phyloP scores from a whole-genome alignment of 169 alveolate genomes.

The Babesia gibsoni region DNA sequence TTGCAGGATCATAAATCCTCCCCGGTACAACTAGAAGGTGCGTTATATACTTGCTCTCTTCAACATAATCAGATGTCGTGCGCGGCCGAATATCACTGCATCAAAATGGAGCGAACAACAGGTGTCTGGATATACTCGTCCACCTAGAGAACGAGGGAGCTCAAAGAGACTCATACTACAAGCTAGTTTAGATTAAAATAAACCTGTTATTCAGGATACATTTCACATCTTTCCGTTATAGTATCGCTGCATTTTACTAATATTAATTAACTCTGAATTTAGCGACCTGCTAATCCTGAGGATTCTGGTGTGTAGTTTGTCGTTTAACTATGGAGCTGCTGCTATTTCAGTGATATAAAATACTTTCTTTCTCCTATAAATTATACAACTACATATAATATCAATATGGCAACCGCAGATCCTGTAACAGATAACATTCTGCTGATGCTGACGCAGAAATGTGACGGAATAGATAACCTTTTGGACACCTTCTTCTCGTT shows the following conservation, averaged over 20 bases:
- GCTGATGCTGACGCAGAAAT: slow-evolving; percentile 87
- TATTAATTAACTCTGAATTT: too few relatives aligned
- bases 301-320: too few relatives aligned
- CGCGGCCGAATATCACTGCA: slow-evolving; percentile 3
- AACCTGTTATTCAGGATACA: too few relatives aligned
- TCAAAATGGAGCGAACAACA: background rate
- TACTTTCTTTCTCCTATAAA: background rate
- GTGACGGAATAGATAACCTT: slow-evolving; percentile 91
- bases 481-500: slow-evolving; percentile 91
- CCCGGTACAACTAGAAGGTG: slow-evolving; percentile 14
- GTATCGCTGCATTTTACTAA: too few relatives aligned
- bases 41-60: background rate
- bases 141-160: background rate
- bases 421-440: slow-evolving; percentile 82
- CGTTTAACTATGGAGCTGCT: too few relatives aligned
- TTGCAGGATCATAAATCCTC: slow-evolving; percentile 10
- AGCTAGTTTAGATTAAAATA: slow-evolving; percentile 3
- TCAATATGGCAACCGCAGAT: slow-evolving; percentile 50
- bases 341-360: background rate
- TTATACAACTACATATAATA: slow-evolving; percentile 17
- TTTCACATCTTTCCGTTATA: too few relatives aligned
- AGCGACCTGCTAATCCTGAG: too few relatives aligned
- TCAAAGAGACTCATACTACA: slow-evolving; percentile 25
- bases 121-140: slow-evolving; percentile 28
- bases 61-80: background rate